These are phyloP conservation scores for Diversispora eburnea DNA, from an alignment of 192 early-diverging fungal species.

Conservation along the genomic window DNA sequence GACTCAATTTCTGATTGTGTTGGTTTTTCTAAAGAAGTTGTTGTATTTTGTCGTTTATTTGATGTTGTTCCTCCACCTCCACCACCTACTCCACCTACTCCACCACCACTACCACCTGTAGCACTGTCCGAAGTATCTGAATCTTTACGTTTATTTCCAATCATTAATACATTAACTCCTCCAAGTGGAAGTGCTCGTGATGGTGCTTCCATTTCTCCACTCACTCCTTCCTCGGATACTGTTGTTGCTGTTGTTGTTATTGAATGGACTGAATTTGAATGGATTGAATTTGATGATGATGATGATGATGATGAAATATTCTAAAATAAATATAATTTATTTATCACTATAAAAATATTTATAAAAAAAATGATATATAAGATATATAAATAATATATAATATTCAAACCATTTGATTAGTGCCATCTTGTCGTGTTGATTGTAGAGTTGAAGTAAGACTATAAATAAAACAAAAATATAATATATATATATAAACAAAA, in stretches of 20 bases:
- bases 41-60: slow-evolving; percentile 31
- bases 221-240: not conserved
- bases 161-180: slow-evolving; percentile 39
- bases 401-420: no score
- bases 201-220: slow-evolving; percentile 37
- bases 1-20: slow-evolving; percentile 19
- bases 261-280: not conserved
- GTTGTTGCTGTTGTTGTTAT: slow-evolving; percentile 1
- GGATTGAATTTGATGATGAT: not conserved
- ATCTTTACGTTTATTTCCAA: slow-evolving; percentile 51
- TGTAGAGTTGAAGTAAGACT: not conserved
- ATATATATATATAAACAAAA: not conserved
- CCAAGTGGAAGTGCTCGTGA: slow-evolving; percentile 33
- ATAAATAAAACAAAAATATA: not conserved
- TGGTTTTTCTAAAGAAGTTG: not conserved
- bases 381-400: no score
- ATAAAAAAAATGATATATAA: no score
- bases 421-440: not conserved
- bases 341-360: no score
- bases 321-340: no score
- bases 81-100: no score
- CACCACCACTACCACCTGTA: no score
- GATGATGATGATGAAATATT: not conserved
- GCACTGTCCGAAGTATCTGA: slow-evolving; percentile 1
- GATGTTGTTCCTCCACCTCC: slow-evolving; percentile 9